These are phyloP conservation scores for Monosporascus ibericus DNA, from an alignment of 2,329 filamentous ascomycete species.

Conservation along the genomic window DNA sequence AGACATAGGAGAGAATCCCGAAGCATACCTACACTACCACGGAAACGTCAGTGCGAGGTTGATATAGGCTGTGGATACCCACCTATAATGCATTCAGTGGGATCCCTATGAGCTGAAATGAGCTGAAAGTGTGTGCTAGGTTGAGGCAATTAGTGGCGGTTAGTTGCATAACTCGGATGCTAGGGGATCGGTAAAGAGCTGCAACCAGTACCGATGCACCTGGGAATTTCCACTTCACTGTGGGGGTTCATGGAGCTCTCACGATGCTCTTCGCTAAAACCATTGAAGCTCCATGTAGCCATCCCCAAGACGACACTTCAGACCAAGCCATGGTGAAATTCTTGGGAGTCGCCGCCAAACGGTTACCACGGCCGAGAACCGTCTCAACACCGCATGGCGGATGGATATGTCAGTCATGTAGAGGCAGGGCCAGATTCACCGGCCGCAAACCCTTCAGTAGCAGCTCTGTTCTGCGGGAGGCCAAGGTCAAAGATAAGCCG, in stretches of 20 bases:
- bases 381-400: conserved; percentile 9
- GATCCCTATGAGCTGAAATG: no score
- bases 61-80: no score
- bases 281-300: no score
- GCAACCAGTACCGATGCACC: neutral
- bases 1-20: no score
- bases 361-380: conserved; percentile 8
- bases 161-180: neutral
- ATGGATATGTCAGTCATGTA: conserved; percentile 22
- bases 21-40: no score
- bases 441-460: conserved; percentile 16
- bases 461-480: conserved; percentile 5
- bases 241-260: no score
- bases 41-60: no score
- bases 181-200: neutral
- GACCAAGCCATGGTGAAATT: conserved; percentile 14
- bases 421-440: conserved; percentile 3
- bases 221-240: neutral
- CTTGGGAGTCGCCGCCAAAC: conserved; percentile 10
- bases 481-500: conserved; percentile 52
- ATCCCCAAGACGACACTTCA: neutral
- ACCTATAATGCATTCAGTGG: no score
- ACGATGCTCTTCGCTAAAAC: no score
- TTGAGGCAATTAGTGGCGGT: neutral
- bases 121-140: no score